Evolutionary conservation across 1,139 yeast genomes (phyloP).

Genomic region (Nadsonia commutata): DNA sequence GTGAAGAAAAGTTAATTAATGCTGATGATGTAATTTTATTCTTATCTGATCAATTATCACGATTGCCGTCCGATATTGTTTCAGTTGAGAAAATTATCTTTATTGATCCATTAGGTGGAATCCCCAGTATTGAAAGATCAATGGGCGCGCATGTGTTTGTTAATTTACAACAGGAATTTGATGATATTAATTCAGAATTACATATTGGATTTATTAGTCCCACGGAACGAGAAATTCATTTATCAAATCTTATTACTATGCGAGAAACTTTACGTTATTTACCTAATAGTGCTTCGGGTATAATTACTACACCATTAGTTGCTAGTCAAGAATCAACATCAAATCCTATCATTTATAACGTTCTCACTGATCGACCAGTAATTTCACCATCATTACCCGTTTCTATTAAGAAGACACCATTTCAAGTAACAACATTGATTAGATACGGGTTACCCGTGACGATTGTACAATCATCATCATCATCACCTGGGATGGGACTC

Average conservation of each 20-base stretch:
- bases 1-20: constrained; percentile 25
- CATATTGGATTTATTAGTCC: constrained; percentile 38
- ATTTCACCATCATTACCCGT: constrained; percentile 86
- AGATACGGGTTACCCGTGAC: constrained; percentile 63
- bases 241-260: constrained; percentile 41
- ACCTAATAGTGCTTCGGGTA: constrained; percentile 36
- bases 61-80: constrained; percentile 21
- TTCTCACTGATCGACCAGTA: constrained; percentile 82
- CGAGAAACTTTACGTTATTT: constrained; percentile 29
- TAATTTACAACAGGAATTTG: constrained; percentile 64
- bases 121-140: constrained; percentile 71
- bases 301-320: constrained; percentile 35
- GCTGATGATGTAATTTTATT: constrained; percentile 26
- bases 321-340: constrained; percentile 26
- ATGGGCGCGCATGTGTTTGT: constrained; percentile 80
- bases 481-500: constrained; percentile 20
- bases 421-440: constrained; percentile 60
- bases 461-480: constrained; percentile 28
- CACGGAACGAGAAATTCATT: constrained; percentile 33
- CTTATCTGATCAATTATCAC: constrained; percentile 20
- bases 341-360: constrained; percentile 79
- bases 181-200: constrained; percentile 49
- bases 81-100: constrained; percentile 69
- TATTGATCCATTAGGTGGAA: constrained; percentile 74
- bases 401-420: constrained; percentile 38